phyloP scores from a whole-genome alignment of 345 rosid species.

The Mercurialis annua region DNA sequence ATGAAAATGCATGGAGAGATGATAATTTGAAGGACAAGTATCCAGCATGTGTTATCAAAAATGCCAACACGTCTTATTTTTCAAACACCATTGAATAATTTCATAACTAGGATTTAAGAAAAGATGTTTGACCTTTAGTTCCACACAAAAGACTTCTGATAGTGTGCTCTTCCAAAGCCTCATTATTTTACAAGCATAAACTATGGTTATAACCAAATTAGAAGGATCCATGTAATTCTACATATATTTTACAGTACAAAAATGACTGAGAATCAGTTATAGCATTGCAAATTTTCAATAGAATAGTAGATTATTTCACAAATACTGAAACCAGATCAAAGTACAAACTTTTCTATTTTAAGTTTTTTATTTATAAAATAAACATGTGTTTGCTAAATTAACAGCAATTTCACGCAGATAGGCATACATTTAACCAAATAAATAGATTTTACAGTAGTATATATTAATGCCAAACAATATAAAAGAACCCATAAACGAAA shows the following conservation, averaged over 20 bases:
- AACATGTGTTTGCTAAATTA: neutral
- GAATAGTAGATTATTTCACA: neutral
- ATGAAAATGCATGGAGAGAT: neutral
- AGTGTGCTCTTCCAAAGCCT: slow-evolving; percentile 75
- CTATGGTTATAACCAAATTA: slow-evolving; percentile 61
- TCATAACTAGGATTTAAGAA: neutral
- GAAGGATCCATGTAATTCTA: slow-evolving; percentile 59
- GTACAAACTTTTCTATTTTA: neutral
- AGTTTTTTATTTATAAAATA: no score
- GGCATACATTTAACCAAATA: neutral
- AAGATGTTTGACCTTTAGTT: slow-evolving; percentile 73
- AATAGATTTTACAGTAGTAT: neutral
- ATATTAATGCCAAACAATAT: no score
- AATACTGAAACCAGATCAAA: neutral
- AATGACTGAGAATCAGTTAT: neutral
- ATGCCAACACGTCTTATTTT: neutral
- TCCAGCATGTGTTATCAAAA: neutral
- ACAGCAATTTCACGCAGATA: neutral
- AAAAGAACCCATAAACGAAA: no score
- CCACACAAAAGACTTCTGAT: slow-evolving; percentile 57
- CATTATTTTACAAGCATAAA: slow-evolving; percentile 58
- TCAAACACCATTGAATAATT: neutral
- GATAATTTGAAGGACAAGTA: neutral
- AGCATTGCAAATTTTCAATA: no score
- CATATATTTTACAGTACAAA: slow-evolving; percentile 10